These are phyloP conservation scores for Torulaspora pretoriensis DNA, from an alignment of 1,139 yeast species.

Conservation along the genomic window DNA sequence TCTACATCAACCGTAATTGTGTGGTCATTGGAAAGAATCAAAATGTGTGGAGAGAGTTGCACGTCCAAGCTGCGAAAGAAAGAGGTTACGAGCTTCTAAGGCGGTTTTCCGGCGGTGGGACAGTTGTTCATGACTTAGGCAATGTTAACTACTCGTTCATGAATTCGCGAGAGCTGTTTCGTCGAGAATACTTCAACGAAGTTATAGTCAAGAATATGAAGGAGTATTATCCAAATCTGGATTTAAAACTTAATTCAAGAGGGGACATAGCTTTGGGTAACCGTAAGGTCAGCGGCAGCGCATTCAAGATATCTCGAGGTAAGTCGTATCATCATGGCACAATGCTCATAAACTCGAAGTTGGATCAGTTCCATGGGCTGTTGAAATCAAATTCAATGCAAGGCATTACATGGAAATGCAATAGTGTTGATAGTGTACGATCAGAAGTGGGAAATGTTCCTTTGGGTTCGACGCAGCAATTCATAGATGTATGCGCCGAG, in stretches of 20 bases:
- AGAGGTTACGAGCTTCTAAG: conserved; percentile 67
- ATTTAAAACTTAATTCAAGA: conserved; percentile 55
- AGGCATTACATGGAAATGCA: conserved; percentile 51
- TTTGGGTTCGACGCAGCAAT: conserved; percentile 22
- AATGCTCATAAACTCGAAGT: conserved; percentile 69
- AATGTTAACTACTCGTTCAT: conserved; percentile 84
- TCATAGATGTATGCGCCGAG: conserved; percentile 25
- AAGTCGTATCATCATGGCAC: conserved; percentile 95
- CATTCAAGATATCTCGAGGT: conserved; percentile 79
- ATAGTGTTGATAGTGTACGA: conserved; percentile 70
- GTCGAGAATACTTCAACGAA: conserved; percentile 57
- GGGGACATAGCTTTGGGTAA: conserved; percentile 62
- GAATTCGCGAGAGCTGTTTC: conserved; percentile 63
- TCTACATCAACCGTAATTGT: conserved; percentile 77
- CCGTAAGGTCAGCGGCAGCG: conserved; percentile 81
- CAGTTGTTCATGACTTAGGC: conserved; percentile 94
- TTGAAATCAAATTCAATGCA: conserved; percentile 47
- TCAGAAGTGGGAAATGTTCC: conserved; percentile 68
- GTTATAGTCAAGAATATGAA: conserved; percentile 53
- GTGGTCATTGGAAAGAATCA: conserved; percentile 96
- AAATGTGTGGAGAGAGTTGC: conserved; percentile 87
- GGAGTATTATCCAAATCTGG: conserved; percentile 15
- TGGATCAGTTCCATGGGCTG: conserved; percentile 54
- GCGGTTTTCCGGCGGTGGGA: conserved; percentile 90
- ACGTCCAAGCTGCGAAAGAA: conserved; percentile 52